phyloP scores from a whole-genome alignment of 2,329 filamentous ascomycete species.

The Calonectria multiphialidica region DNA sequence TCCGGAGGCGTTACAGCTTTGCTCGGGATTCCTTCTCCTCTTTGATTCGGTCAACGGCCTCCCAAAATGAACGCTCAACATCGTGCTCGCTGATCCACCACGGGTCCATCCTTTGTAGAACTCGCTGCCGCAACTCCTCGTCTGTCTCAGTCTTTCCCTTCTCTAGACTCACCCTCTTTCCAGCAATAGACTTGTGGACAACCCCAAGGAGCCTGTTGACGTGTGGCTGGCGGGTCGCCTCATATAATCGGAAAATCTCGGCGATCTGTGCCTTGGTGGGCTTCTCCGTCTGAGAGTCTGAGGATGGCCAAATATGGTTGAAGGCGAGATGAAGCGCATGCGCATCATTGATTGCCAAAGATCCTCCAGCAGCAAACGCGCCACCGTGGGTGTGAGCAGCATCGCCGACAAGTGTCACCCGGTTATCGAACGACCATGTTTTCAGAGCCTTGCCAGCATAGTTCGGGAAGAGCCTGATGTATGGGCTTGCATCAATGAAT shows the following conservation, averaged over 20 bases:
- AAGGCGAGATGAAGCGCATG: slow-evolving; percentile 56
- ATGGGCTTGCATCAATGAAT: slow-evolving; percentile 55
- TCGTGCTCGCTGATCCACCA: slow-evolving; percentile 62
- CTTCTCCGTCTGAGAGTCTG: slow-evolving; percentile 5
- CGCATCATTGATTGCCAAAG: slow-evolving; percentile 55
- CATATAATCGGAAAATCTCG: slow-evolving; percentile 53
- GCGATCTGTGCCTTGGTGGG: slow-evolving; percentile 36
- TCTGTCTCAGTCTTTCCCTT: slow-evolving; percentile 49
- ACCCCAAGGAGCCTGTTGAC: slow-evolving; percentile 45
- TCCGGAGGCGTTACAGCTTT: not conserved
- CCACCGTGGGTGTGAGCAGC: slow-evolving; percentile 57
- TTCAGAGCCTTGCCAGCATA: slow-evolving; percentile 53
- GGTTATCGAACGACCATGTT: slow-evolving; percentile 54
- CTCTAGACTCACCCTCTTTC: slow-evolving; percentile 30
- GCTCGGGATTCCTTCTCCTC: not conserved
- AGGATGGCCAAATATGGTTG: slow-evolving; percentile 48
- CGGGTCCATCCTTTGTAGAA: slow-evolving; percentile 51
- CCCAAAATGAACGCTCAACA: slow-evolving; percentile 52
- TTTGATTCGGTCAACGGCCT: not conserved
- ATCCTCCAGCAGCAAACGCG: slow-evolving; percentile 55
- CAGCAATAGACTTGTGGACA: slow-evolving; percentile 28
- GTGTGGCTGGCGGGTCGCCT: slow-evolving; percentile 56
- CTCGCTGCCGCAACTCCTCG: slow-evolving; percentile 49
- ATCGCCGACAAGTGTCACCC: slow-evolving; percentile 53
- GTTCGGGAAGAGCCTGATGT: slow-evolving; percentile 57